Evolutionary conservation across 2,329 filamentous ascomycete genomes (phyloP), one percentile per base, ranked within the genome.

Genomic region (Aureobasidium sp.): DNA sequence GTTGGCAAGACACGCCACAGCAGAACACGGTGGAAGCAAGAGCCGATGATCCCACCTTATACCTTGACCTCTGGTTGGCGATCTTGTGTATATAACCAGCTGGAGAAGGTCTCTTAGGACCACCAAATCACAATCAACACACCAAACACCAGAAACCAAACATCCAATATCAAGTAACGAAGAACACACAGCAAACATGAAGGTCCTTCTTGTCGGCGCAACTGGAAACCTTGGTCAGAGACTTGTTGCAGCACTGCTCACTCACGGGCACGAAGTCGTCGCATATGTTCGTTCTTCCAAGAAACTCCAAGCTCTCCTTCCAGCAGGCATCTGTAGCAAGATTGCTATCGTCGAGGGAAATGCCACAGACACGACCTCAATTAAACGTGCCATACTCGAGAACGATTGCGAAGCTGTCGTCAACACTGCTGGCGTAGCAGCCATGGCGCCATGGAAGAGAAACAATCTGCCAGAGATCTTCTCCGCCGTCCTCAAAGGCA

Each of bases 211-310:
- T 37, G 65, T 78, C 42, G 75, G 74, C 30, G 71, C 71, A 67
- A 77, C 73, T 29, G 75, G 74, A 11, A 75, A 75, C 47, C 63
- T 77, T 14, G 75, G 75, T 30, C 54, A 67, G 51, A 72, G 75
- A 61, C 70, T 72, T 25, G 66, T 76, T 48, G 63, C 71, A 21
- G 71, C 74, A 66, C 69, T 73, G n/a, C 70, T 73, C 48, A 69
- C 70, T 6, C 71, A 74, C 50, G 63, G 62, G 29, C 75, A 78
- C 66, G 67, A 47, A 48, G 71, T 78, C 14, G 70, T 75, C 30
- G 71, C 73, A 29, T 76, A 69, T 63, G 73, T 78, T 11, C 74
- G 76, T 4, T 74, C 73, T n/a, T 54, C 69, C 6, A 65, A 63
- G 9, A 79, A 77, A 68, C 71, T 77, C 30, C 63, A 70, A 32